Evolutionary conservation across 805 yeast genomes (phyloP), one percentile per base, ranked within the genome.

Genomic region (Candida maesae): DNA sequence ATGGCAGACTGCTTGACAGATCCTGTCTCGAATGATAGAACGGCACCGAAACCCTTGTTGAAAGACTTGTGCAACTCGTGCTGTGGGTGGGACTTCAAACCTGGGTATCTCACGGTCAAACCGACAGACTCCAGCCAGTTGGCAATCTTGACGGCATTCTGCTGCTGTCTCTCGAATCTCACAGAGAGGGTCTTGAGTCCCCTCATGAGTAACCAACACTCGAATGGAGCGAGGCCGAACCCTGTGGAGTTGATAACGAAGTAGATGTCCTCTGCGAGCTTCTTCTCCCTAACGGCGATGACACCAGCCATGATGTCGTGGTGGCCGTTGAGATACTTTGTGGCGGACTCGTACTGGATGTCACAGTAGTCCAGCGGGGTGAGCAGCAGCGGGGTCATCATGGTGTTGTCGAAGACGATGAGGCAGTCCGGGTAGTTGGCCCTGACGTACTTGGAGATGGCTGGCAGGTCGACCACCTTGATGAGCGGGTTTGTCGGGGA

Each of bases 291-390:
- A 20, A 84, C 79, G 18, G 95, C 95, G 43, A 90, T 68, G 13
- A 85, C 79, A 42, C 98, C 98, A 18, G 96, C 96, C 98, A 90
- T 90, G 54, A 90, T 78, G 61, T 91, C 97, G 63, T 90, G 98
- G 61, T 90, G 98, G 7, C 96, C 96, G 55, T 89, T 84, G 52
- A 90, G 70, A 59, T 86, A 90, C 64, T 90, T 90, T 32, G 98
- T 90, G 13, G 95, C 97, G 11, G 91, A 81, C 61, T 90, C 98
- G 61, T 90, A 91, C 42, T 86, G 95, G 42, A 90, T 85, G 59
- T 90, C 97, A 28, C 81, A 91, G 51, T 84, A 74, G 52, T 85
- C 87, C 50, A 90, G 70, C 5, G 98, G 97, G 18, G 82, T 73
- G 80, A 86, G 80, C 55, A 82, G 71, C 46, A 90, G 64, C 11